phyloP scores from a whole-genome alignment of 2,329 filamentous ascomycete genomes.

The Cytospora mali region DNA sequence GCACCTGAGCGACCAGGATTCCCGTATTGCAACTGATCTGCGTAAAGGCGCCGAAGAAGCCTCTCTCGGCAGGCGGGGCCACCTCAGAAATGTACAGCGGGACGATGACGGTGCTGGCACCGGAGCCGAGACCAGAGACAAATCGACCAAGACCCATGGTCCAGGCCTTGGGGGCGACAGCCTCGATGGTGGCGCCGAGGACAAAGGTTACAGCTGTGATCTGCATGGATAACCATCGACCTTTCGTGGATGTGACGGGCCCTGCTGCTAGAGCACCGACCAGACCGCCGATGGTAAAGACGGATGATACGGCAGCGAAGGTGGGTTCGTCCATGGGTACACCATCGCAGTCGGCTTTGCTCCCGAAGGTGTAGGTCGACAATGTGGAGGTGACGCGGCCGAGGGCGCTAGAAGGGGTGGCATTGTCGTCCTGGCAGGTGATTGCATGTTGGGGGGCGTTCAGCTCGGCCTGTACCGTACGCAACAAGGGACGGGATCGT shows the following conservation, averaged over 20 bases:
- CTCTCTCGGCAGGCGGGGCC: slow-evolving; percentile 72
- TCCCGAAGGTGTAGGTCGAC: slow-evolving; percentile 31
- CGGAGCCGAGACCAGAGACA: slow-evolving; percentile 80
- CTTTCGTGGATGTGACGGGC: slow-evolving; percentile 74
- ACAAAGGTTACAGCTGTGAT: slow-evolving; percentile 77
- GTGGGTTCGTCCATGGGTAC: slow-evolving; percentile 83
- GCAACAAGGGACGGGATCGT: slow-evolving; percentile 31
- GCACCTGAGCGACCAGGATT: slow-evolving; percentile 78
- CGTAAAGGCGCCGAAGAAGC: slow-evolving; percentile 82
- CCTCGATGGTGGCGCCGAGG: slow-evolving; percentile 74
- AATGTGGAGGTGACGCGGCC: slow-evolving; percentile 36
- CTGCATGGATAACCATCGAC: slow-evolving; percentile 76
- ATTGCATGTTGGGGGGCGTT: slow-evolving; percentile 95
- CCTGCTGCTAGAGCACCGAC: slow-evolving; percentile 80
- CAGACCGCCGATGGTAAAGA: slow-evolving; percentile 89
- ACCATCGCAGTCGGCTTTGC: slow-evolving; percentile 61
- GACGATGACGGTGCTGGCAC: slow-evolving; percentile 87
- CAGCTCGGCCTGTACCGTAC: slow-evolving; percentile 78
- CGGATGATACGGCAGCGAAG: slow-evolving; percentile 85
- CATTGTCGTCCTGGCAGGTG: slow-evolving; percentile 68
- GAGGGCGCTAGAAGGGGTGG: slow-evolving; percentile 47
- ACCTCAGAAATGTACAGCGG: slow-evolving; percentile 95
- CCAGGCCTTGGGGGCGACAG: slow-evolving; percentile 67
- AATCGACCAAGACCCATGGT: slow-evolving; percentile 75
- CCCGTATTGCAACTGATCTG: slow-evolving; percentile 94